Evolutionary conservation across 805 yeast species (phyloP), one percentile per base, ranked within the genome.

Genomic region (Nakazawaea ishiwadae): DNA sequence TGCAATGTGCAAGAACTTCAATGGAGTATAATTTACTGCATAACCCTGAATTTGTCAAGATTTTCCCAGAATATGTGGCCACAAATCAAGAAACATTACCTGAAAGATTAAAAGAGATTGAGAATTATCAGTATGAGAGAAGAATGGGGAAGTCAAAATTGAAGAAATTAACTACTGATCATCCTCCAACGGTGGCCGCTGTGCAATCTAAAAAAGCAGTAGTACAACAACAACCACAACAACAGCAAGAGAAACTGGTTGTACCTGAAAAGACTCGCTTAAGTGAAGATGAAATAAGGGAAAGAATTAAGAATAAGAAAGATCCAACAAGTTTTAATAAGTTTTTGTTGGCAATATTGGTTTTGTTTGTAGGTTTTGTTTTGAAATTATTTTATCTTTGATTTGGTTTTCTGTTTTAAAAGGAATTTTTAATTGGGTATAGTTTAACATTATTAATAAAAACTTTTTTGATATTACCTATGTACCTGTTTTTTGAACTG

Each of bases 241-340:
- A 23, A 23, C 10, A 23, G 26, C n/a, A n/a, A n/a, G n/a, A n/a
- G n/a, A n/a, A n/a, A n/a, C n/a, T n/a, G n/a, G n/a, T n/a, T n/a
- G n/a, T n/a, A n/a, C n/a, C n/a, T n/a, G n/a, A n/a, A n/a, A n/a
- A n/a, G n/a, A n/a, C n/a, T n/a, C n/a, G n/a, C n/a, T 87, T 82
- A 53, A 82, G 85, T 0, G 91, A 84, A 53, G 91, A 84, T 58
- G 70, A 84, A 44, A 79, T 83, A 38, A 68, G 81, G 50, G 77
- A 73, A 6, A 43, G 27, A 21, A 40, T 14, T 10, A 31, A 26
- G 12, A 17, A 42, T 15, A 16, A 16, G 11, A n/a, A 14, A 10
- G 41, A 33, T 15, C 31, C 20, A 8, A 20, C 34, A 28, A 46
- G 32, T 32, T 40, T 26, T 8, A 37, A 24, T 18, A 39, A 32